Base-by-base conservation (phyloP, 2,329 filamentous ascomycete genomes). In the Sporothrix dimorphospora region DNA sequence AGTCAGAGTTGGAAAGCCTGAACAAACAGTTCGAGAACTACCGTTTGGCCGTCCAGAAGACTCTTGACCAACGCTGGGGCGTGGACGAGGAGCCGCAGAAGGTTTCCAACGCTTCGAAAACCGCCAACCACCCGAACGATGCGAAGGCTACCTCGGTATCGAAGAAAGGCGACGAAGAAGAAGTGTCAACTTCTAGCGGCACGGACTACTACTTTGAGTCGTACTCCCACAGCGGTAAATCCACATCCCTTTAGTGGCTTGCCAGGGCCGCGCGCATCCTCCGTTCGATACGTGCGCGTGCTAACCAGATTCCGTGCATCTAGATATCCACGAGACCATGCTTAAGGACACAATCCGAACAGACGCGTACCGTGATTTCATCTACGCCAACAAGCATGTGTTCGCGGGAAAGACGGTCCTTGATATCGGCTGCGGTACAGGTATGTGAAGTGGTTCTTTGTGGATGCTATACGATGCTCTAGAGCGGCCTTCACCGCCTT, bases 251-350 rank as follows among this genome's bases (percentile, higher is more conserved):
- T 2, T 12, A 7, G n/a, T 27, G n/a, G 12, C 24, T 27, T 7
- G 27, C 16, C 45, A 47, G 19, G 24, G 24, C 9, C 24, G 3
- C 4, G 24, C 19, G 38, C 2, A 4, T n/a, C 21, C 27, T 55
- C 38, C 1, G 30, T 24, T 5, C 16, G 7, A 49, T 19, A 11
- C 8, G 24, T 42, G 30, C 49, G 21, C 67, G 5, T 49, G 12
- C 51, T 57, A n/a, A 72, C 27, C 9, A 7, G 3, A 12, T 1
- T 51, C 8, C 16, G 14, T 14, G 9, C 5, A 5, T 59, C 8
- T 16, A 92, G 93, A 94, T 72, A 98, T 98, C 71, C 94, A 98
- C 80, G 94, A 97, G 79, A 94, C 92, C 8, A 98, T 98, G 94
- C 87, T 98, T 74, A 97, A 97, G 80, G 94, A 98, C 78, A 86